These are phyloP conservation scores for Backusella circina DNA, from an alignment of 192 early-diverging fungal species.

Conservation along the genomic window DNA sequence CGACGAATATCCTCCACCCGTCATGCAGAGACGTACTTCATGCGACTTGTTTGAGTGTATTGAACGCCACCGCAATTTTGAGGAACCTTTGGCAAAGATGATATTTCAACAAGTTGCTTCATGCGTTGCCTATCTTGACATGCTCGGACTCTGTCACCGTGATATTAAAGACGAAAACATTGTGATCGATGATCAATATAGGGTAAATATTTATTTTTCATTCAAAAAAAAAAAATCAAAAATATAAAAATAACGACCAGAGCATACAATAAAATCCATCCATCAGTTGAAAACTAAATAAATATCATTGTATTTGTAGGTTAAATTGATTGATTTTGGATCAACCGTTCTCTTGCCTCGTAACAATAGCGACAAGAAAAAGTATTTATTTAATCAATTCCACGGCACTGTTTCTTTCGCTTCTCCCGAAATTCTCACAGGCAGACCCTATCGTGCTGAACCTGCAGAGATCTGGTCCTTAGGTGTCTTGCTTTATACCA, in stretches of 20 bases:
- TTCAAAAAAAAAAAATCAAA: no score
- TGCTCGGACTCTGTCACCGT: constrained; percentile 51
- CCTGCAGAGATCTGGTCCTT: constrained; percentile 66
- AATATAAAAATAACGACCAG: background rate
- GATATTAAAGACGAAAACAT: constrained; percentile 73
- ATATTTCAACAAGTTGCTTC: constrained; percentile 59
- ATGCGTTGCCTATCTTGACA: constrained; percentile 47
- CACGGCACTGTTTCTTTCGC: constrained; percentile 65
- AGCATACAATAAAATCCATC: background rate
- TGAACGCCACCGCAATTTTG: constrained; percentile 51
- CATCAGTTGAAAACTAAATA: background rate
- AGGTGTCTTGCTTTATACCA: constrained; percentile 66
- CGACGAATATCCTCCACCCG: constrained; percentile 31
- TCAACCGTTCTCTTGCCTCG: constrained; percentile 50
- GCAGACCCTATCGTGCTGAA: constrained; percentile 53
- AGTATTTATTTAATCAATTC: constrained; percentile 50
- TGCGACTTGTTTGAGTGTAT: constrained; percentile 70
- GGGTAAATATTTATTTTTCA: constrained; percentile 19
- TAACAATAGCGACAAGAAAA: constrained; percentile 20
- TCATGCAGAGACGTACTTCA: constrained; percentile 47
- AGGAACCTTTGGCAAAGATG: constrained; percentile 48
- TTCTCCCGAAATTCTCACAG: constrained; percentile 63
- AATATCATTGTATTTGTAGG: constrained; percentile 19
- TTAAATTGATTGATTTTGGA: constrained; percentile 75
- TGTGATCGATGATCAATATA: constrained; percentile 55